Percentiles rank a stretch among this genome's conserved stretches.
These are phyloP conservation scores for Leersia perrieri DNA, from an alignment of 176 grass and related monocot species.

Conservation along the genomic window DNA sequence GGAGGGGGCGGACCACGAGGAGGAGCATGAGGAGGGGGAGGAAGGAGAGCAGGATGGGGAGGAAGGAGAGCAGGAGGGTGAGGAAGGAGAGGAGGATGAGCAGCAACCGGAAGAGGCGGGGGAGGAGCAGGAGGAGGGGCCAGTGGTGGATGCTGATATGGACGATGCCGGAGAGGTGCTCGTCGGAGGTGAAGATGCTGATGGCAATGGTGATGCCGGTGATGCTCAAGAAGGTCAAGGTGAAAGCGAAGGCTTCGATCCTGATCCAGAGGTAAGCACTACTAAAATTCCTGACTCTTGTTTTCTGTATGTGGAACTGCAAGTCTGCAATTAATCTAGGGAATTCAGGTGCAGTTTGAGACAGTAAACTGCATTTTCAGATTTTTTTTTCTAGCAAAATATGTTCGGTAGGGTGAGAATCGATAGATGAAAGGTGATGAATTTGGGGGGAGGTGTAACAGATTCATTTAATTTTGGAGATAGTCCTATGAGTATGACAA, in stretches of 20 bases:
- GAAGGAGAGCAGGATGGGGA: background rate
- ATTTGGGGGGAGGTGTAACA: background rate
- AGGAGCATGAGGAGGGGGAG: background rate
- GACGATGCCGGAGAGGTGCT: slow-evolving; percentile 41
- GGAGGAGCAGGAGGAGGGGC: slow-evolving; percentile 37
- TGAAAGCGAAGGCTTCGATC: slow-evolving; percentile 45
- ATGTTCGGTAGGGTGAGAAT: background rate
- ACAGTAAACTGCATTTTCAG: background rate
- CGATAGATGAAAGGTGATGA: background rate
- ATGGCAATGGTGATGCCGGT: slow-evolving; percentile 26
- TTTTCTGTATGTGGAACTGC: background rate
- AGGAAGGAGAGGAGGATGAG: slow-evolving; percentile 31
- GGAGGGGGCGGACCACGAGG: background rate
- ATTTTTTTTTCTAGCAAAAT: background rate
- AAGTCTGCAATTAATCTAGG: background rate
- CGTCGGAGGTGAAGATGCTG: background rate
- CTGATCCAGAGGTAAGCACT: slow-evolving; percentile 42
- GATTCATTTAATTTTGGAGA: background rate
- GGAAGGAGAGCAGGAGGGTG: background rate
- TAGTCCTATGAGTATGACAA: background rate
- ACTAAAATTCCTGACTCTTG: background rate
- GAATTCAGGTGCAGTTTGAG: background rate
- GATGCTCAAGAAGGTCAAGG: slow-evolving; percentile 50
- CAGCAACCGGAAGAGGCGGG: background rate
- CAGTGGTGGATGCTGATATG: slow-evolving; percentile 42